Evolutionary conservation across 164 flowering plant genomes (phyloP), one percentile per base, ranked within the genome.

Genomic region (Magnolia officinalis): DNA sequence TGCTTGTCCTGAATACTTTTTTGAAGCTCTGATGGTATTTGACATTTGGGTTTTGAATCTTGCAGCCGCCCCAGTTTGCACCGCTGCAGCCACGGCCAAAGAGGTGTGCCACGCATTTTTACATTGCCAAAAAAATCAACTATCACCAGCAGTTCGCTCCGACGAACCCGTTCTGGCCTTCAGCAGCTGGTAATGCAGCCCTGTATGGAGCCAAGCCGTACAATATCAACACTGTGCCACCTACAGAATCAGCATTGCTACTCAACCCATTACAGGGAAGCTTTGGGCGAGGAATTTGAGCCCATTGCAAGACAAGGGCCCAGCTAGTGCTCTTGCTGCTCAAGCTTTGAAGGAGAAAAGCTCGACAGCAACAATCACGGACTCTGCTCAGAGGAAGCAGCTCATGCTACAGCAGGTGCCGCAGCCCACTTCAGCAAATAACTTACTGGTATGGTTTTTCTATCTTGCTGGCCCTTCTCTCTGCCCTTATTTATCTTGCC

Each of bases 101-200:
- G 83, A 84, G 92, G 75, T 96, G 99, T 78, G 96, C 98, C 9
- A 94, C 98, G 2, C 98, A 96, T 81, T 93, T 85, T 86, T 85
- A 90, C 88, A 88, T 96, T 84, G 99, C 99, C 49, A 79, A 87
- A 75, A 90, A 83, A 45, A 93, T 96, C 26, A 71, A 71, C 72
- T 81, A 72, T 55, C 88, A 87, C 76, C 97, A 93, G 84, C 97
- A 93, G 63, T 73, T 91, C 31, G 78, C 88, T 18, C 90, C 92
- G 89, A 89, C 90, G 91, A 91, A 90, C 73, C 90, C 95, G 8
- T 94, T 87, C 86, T 94, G 97, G 98, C 86, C 92, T 9, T 84
- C 90, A 0, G 86, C 90, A 11, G 85, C 97, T 11, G 93, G 94
- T 45, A 79, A 90, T 58, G 88, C 90, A 1, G 76, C 95, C 19